Percentiles rank a stretch among this genome's conserved stretches.
Evolutionary conservation across 495 filamentous ascomycete genomes (phyloP).

Genomic region (Saxophila tyrrhenica): DNA sequence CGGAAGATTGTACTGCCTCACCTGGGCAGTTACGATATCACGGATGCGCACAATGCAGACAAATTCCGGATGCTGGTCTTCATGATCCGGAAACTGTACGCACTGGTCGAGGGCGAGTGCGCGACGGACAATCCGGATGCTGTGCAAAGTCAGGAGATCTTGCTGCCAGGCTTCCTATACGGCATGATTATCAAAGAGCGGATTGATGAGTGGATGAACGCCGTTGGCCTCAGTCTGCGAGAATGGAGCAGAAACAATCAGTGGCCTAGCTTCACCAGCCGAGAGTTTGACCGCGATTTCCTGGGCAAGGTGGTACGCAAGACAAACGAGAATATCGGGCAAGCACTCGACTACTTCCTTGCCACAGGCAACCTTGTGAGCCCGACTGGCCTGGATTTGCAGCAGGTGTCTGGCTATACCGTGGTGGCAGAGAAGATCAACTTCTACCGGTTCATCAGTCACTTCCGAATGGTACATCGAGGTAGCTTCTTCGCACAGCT

Average conservation of each 20-base stretch:
- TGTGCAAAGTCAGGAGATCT: constrained; percentile 84
- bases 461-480: constrained; percentile 98
- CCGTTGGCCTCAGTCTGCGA: constrained; percentile 46
- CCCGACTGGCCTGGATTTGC: constrained; percentile 82
- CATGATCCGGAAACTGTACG: constrained; percentile 92
- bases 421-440: constrained; percentile 98
- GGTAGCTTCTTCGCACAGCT: constrained; percentile 96
- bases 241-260: constrained; percentile 62
- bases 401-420: constrained; percentile 87
- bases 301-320: constrained; percentile 60
- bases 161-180: constrained; percentile 86
- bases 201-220: constrained; percentile 73
- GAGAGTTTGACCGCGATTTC: constrained; percentile 67
- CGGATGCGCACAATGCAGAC: constrained; percentile 68
- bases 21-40: constrained; percentile 70
- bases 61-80: constrained; percentile 93
- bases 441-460: constrained; percentile 96
- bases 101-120: constrained; percentile 84
- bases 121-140: constrained; percentile 90
- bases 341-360: constrained; percentile 82
- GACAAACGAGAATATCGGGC: constrained; percentile 79
- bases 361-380: constrained; percentile 90
- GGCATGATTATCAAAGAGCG: constrained; percentile 92
- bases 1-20: constrained; percentile 83
- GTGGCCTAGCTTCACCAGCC: constrained; percentile 53